phyloP scores from a whole-genome alignment of 352 stramenopile genomes.

The Phytophthora foliorum region DNA sequence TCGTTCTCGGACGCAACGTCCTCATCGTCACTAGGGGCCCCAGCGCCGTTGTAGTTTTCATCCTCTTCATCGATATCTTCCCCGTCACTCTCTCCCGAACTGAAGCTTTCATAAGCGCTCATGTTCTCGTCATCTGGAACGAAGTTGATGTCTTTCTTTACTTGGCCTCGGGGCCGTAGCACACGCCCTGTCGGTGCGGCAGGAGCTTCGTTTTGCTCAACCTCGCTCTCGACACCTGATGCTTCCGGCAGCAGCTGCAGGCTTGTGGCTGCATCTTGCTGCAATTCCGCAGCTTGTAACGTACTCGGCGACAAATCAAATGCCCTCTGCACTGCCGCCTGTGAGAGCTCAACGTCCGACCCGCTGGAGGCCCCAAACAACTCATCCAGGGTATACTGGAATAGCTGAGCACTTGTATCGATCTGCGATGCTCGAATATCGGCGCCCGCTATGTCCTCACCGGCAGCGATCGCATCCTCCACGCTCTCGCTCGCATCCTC shows the following conservation, averaged over 20 bases:
- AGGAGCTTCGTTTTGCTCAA: no score
- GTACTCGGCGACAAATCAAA: conserved; percentile 14
- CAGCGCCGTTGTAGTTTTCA: neutral
- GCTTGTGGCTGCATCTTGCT: no score
- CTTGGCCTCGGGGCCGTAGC: neutral
- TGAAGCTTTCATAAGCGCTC: conserved; percentile 8
- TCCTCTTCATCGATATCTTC: neutral
- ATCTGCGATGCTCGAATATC: conserved; percentile 13
- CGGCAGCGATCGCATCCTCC: no score
- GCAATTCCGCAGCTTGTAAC: neutral
- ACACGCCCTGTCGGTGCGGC: neutral
- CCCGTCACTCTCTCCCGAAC: neutral
- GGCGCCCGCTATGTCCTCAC: no score
- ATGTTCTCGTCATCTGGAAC: neutral
- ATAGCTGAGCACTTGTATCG: conserved; percentile 16
- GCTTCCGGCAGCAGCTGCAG: neutral
- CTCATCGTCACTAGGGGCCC: neutral
- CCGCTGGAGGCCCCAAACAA: conserved; percentile 13
- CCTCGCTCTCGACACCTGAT: neutral
- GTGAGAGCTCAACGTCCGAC: conserved; percentile 12
- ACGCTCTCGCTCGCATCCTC: no score
- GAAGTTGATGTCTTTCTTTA: conserved; percentile 13
- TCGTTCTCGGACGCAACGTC: neutral
- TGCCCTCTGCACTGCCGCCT: conserved; percentile 9
- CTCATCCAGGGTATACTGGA: neutral